Evolutionary conservation across 2,329 filamentous ascomycete genomes (phyloP).

Genomic region (Fusarium sp.): DNA sequence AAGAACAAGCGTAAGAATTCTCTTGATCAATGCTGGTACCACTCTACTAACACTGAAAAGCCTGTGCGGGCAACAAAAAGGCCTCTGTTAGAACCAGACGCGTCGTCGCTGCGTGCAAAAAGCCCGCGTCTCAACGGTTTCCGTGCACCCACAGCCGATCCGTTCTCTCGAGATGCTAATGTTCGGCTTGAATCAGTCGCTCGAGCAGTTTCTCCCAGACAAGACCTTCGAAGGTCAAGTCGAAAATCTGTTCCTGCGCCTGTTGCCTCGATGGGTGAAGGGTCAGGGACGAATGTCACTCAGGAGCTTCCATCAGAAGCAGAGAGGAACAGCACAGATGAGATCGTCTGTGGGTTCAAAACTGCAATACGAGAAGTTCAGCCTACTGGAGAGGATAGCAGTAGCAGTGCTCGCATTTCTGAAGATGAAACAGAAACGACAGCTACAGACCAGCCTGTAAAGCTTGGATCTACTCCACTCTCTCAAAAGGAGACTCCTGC

Average conservation of each 20-base stretch:
- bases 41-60: background rate
- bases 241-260: background rate
- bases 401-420: background rate
- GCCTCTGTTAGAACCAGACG: background rate
- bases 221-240: background rate
- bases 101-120: background rate
- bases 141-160: background rate
- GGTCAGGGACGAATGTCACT: background rate
- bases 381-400: background rate
- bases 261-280: background rate
- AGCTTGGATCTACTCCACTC: background rate
- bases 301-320: background rate
- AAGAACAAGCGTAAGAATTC: background rate
- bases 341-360: background rate
- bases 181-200: background rate
- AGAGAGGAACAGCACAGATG: background rate
- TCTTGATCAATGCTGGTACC: background rate
- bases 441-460: background rate
- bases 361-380: background rate
- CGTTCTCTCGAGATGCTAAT: background rate
- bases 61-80: background rate
- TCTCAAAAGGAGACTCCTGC: background rate
- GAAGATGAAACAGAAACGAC: background rate
- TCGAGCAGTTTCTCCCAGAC: background rate
- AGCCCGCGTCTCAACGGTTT: background rate